Evolutionary conservation across 164 flowering plant species (phyloP), one percentile per base, ranked within the genome.

Genomic region (Paratinospora sagittata): DNA sequence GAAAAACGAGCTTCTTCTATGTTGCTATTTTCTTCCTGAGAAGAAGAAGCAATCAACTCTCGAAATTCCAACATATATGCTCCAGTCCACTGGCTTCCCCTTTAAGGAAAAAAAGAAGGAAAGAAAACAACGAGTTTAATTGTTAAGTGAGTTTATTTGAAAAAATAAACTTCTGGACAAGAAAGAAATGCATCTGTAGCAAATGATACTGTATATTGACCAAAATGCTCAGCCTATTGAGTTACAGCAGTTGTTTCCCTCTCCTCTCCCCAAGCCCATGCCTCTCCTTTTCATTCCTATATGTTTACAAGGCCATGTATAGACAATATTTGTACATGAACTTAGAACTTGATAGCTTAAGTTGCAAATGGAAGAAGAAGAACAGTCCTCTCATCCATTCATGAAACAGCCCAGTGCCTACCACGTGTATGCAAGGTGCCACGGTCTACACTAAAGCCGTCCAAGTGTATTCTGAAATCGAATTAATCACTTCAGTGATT

Each of bases 21-120:
- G 47, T 68, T 68, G n/a, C 72, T 45, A n/a, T 41, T 69, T 41
- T 36, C 80, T 75, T 79, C 83, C 11, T 27, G 27, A 12, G 83
- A 71, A 72, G 85, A 61, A 55, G 84, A 81, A 73, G 75, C 34
- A 63, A 95, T 79, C 80, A 95, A 74, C 77, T 92, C 84, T 11
- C 76, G 80, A 77, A 95, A 95, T 77, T 89, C 96, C 86, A 86
- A 81, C 36, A 83, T 79, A 79, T 95, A 95, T 30, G 63, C 88
- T 73, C 98, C 97, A 3, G 93, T 92, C 98, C 98, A 95, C 74
- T 86, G 85, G 65, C 92, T 86, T 76, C 96, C 96, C n/a, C 24
- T 65, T 41, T 17, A 21, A 23, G 21, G 11, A 69, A 74, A 8
- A n/a, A n/a, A n/a, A n/a, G n/a, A n/a, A n/a, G n/a, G n/a, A n/a